Evolutionary conservation across 2,329 filamentous ascomycete genomes (phyloP).

Genomic region (Chaetomiaceae sp.): DNA sequence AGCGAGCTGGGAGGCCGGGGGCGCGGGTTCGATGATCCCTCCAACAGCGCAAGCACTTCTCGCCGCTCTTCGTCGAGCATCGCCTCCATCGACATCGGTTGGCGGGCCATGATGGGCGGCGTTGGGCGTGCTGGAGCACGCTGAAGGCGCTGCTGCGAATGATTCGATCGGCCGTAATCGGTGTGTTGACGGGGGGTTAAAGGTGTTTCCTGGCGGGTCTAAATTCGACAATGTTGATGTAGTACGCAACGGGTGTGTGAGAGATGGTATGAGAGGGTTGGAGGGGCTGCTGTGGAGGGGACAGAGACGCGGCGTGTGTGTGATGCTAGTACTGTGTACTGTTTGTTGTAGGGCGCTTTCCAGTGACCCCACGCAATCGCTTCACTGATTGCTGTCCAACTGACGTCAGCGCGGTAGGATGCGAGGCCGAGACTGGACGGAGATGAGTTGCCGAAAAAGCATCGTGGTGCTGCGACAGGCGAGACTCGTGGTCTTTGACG

Average conservation of each 20-base stretch:
- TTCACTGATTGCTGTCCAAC: no score
- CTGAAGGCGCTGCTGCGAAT: neutral
- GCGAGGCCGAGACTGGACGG: slow-evolving; percentile 6
- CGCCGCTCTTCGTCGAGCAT: slow-evolving; percentile 70
- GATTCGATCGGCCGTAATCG: neutral
- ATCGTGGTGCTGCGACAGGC: slow-evolving; percentile 13
- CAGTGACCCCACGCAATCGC: no score
- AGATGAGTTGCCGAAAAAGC: slow-evolving; percentile 14
- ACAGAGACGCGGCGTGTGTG: no score
- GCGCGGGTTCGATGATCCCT: slow-evolving; percentile 35
- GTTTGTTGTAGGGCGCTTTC: no score
- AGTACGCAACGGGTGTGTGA: neutral
- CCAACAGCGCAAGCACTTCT: slow-evolving; percentile 65
- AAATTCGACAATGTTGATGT: neutral
- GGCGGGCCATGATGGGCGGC: slow-evolving; percentile 31
- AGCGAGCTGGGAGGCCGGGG: slow-evolving; percentile 29
- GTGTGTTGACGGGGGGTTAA: no score
- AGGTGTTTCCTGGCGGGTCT: no score
- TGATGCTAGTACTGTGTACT: no score
- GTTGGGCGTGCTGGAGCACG: no score
- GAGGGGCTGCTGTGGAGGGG: neutral
- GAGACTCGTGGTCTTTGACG: neutral
- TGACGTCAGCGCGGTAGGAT: slow-evolving; percentile 11
- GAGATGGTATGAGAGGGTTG: neutral
- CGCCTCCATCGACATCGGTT: slow-evolving; percentile 67